Base-by-base conservation (phyloP, 352 stramenopile genomes). In the Globisporangium middletonii region DNA sequence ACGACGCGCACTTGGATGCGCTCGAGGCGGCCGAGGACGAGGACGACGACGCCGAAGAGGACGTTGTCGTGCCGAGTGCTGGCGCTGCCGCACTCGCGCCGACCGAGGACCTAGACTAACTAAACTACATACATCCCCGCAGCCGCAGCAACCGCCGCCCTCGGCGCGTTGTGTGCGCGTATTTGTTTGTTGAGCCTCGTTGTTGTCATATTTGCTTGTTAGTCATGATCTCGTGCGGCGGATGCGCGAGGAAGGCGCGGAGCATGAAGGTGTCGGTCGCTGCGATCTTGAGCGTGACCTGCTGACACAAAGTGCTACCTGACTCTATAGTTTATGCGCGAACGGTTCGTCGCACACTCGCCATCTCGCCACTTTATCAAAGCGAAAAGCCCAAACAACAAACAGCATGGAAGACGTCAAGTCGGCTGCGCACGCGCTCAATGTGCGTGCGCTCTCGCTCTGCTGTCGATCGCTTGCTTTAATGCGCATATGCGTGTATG, bases 71-170 rank as follows among this genome's bases (percentile, higher is more conserved):
- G 50, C 50, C n/a, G 65, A 46, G 43, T 35, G 72, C 68, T 33
- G 58, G 63, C 18, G 56, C 68, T 2, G 59, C 62, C 9, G 52
- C 62, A 53, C 68, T 71, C 47, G 65, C 83, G 48, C 65, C 79
- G 52, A 83, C 72, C 58, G 76, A 83, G 70, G 82, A 92, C 64
- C 75, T 92, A 87, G 82, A 92, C 77, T 92, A 89, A 90, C 81
- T 63, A 47, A 50, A 59, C 37, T 62, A 60, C 42, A 63, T 58
- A 43, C 35, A 50, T 23, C 23, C 15, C 27, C 11, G 23, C 41
- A 9, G 44, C 18, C 26, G 19, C 42, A 43, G 7, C 30, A 35
- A 35, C 30, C 30, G 33, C 33, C 33, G 33, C 33, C n/a, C 9
- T 27, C 33, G 7, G 33, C 28, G 5, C 43, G 16, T 18, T 46